A percentile compares a stretch with the other conserved stretches of the same genome.
Evolutionary conservation across 2,329 filamentous ascomycete species (phyloP).

Genomic region (Neoarthrinium moseri): DNA sequence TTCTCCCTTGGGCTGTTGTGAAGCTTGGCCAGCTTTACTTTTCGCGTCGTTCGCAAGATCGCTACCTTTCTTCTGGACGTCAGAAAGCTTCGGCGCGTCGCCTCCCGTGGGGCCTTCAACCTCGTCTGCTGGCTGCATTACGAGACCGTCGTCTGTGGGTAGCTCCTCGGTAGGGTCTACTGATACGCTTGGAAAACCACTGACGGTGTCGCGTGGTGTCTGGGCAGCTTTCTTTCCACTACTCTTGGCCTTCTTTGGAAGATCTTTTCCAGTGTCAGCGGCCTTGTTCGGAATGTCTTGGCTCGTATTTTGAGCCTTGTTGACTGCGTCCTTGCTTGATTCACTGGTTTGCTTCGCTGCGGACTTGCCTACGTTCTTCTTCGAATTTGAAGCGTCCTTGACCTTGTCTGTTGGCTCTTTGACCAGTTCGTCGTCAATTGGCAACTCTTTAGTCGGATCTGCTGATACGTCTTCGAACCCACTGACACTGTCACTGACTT

Average conservation of each 20-base stretch:
- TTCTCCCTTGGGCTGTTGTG: neutral
- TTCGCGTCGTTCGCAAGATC: neutral
- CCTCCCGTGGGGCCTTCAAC: constrained; percentile 15
- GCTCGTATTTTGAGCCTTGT: no score
- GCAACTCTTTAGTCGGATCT: neutral
- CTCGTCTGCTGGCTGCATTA: constrained; percentile 15
- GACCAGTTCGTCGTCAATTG: constrained; percentile 1
- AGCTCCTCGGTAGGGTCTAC: constrained; percentile 13
- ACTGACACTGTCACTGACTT: neutral
- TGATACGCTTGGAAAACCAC: neutral
- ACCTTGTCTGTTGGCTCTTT: neutral
- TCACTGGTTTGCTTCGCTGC: no score
- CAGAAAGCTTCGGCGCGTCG: neutral
- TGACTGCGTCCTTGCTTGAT: no score
- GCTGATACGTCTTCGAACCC: neutral
- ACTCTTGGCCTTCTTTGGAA: neutral
- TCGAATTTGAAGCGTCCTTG: constrained; percentile 6
- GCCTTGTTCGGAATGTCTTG: neutral
- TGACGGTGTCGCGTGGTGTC: neutral
- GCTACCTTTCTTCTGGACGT: neutral
- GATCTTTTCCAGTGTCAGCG: neutral
- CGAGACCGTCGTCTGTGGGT: constrained; percentile 17
- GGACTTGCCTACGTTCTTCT: no score
- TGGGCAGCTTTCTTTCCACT: neutral
- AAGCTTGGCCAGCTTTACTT: neutral